Conservation (phyloP, 1,139 yeast genomes). For the Sugiyamaella novakii region DNA sequence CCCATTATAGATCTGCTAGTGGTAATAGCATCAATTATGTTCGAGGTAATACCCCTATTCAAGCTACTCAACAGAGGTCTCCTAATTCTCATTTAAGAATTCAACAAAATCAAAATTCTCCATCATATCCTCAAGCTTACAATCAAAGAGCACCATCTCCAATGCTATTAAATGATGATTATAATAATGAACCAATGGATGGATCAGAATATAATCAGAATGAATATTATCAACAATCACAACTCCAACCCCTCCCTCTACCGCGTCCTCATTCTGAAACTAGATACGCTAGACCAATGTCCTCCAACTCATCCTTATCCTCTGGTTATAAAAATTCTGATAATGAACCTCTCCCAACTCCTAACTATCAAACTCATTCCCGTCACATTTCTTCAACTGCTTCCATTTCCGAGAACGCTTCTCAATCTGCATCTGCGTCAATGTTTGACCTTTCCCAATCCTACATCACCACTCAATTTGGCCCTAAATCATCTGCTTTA, state of each 20-base stretch:
- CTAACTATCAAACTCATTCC: constrained; percentile 9
- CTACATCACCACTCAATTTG: constrained; percentile 39
- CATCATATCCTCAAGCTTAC: background rate
- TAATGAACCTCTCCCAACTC: constrained; percentile 5
- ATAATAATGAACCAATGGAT: constrained; percentile 3
- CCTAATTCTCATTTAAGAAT: constrained; percentile 4
- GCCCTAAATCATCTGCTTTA: constrained; percentile 42
- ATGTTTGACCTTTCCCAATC: constrained; percentile 40
- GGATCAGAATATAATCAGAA: background rate
- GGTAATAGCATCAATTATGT: constrained; percentile 8
- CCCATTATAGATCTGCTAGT: constrained; percentile 19
- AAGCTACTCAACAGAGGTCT: constrained; percentile 1
- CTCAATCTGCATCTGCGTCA: constrained; percentile 36
- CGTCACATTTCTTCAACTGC: constrained; percentile 23
- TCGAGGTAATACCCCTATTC: background rate
- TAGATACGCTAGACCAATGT: constrained; percentile 9
- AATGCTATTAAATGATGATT: constrained; percentile 1
- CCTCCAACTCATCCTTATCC: constrained; percentile 4
- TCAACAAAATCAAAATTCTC: constrained; percentile 1
- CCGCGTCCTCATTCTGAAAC: constrained; percentile 6
- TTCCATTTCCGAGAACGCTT: constrained; percentile 30
- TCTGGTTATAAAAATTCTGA: constrained; percentile 6
- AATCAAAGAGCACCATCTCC: constrained; percentile 15
- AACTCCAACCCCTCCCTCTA: constrained; percentile 3
- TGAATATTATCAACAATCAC: background rate